Conservation (phyloP, 352 stramenopile species). For the Phytophthora podocarpi region DNA sequence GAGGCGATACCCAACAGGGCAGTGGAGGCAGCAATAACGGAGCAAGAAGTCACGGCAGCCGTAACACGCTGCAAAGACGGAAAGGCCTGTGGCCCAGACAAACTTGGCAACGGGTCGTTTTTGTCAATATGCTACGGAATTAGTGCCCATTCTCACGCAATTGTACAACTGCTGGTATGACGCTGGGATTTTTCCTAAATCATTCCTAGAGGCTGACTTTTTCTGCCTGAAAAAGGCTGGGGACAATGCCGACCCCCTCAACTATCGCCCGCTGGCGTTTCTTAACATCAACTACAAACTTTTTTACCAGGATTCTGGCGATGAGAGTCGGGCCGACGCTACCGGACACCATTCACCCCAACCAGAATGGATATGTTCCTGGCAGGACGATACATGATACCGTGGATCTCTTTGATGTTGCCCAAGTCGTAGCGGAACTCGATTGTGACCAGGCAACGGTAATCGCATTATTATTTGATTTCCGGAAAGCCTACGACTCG, state of each 20-base stretch:
- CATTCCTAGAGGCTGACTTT: not conserved
- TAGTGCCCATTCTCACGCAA: too few relatives aligned
- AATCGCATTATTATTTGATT: not conserved
- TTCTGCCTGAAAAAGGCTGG: conserved; percentile 3
- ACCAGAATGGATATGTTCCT: conserved; percentile 1
- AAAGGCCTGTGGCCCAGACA: too few relatives aligned
- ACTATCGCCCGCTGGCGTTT: not conserved
- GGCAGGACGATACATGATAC: not conserved
- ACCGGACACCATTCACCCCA: not conserved
- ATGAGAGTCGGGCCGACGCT: not conserved
- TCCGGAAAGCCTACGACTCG: conserved; percentile 11
- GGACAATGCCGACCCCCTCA: not conserved
- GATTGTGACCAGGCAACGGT: not conserved
- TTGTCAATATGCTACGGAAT: too few relatives aligned
- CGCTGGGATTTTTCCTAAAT: not conserved
- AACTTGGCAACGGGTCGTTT: too few relatives aligned
- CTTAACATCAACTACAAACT: conserved; percentile 11
- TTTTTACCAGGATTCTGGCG: not conserved
- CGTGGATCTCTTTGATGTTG: not conserved
- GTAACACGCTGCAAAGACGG: too few relatives aligned
- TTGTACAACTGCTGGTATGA: too few relatives aligned
- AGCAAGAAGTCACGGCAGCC: too few relatives aligned
- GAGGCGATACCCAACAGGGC: too few relatives aligned
- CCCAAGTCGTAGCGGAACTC: not conserved
- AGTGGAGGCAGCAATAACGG: too few relatives aligned